These are phyloP conservation scores for Citrullus mucosospermus DNA, from an alignment of 306 rosid genomes.

Conservation along the genomic window DNA sequence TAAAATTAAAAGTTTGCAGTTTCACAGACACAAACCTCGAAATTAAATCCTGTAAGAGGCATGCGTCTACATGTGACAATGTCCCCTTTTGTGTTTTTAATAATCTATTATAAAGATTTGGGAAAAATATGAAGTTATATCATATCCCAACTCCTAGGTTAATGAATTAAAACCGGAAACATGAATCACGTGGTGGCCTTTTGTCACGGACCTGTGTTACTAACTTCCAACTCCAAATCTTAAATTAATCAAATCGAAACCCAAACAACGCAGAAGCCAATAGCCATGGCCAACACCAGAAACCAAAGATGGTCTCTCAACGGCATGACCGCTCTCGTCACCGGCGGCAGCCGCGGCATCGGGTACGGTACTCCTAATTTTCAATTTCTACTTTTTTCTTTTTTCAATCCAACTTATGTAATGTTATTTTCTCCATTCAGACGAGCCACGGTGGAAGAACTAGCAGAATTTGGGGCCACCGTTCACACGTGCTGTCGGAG, in stretches of 20 bases:
- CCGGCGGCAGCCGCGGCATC: conserved; percentile 40
- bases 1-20: too few species aligned
- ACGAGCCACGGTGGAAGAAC: conserved; percentile 35
- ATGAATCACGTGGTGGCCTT: too few species aligned
- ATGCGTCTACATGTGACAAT: too few species aligned
- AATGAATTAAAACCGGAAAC: too few species aligned
- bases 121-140: too few species aligned
- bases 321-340: conserved; percentile 39
- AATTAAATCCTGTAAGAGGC: too few species aligned
- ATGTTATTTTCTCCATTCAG: not conserved
- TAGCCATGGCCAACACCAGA: conserved; percentile 8
- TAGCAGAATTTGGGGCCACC: conserved; percentile 29
- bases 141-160: too few species aligned
- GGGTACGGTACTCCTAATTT: conserved; percentile 24
- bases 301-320: conserved; percentile 36
- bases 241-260: not conserved
- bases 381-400: not conserved
- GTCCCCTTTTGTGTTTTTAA: too few species aligned
- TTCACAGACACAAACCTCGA: too few species aligned
- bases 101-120: too few species aligned
- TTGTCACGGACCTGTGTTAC: too few species aligned
- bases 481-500: conserved; percentile 36
- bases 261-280: not conserved
- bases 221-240: too few species aligned
- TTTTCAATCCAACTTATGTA: not conserved